These are phyloP conservation scores for Colletotrichum phormii DNA, from an alignment of 2,329 filamentous ascomycete species.

Conservation along the genomic window DNA sequence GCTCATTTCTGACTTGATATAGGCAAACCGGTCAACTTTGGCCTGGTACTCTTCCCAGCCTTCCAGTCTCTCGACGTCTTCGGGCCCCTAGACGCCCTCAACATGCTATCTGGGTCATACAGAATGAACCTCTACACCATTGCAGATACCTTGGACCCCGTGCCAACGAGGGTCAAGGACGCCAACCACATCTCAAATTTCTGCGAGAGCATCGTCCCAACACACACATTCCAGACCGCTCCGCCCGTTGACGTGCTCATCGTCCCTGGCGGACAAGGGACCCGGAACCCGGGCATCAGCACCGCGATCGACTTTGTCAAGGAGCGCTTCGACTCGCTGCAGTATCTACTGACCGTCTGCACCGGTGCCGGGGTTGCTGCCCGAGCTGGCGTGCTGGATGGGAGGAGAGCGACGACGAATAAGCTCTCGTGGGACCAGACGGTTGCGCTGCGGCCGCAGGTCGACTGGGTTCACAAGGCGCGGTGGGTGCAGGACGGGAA, in stretches of 20 bases:
- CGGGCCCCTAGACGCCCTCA: conserved; percentile 50
- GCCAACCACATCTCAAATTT: conserved; percentile 18
- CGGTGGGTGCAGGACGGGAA: conserved; percentile 70
- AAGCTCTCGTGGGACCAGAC: conserved; percentile 60
- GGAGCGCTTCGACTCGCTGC: conserved; percentile 50
- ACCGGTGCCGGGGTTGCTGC: conserved; percentile 66
- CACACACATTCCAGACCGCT: conserved; percentile 55
- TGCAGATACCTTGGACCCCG: conserved; percentile 34
- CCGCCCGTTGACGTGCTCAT: conserved; percentile 65
- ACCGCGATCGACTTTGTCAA: conserved; percentile 54
- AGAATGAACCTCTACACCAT: conserved; percentile 37
- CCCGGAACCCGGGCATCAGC: conserved; percentile 42
- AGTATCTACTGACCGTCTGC: conserved; percentile 67
- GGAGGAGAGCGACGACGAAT: conserved; percentile 67
- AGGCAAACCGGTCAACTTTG: conserved; percentile 41
- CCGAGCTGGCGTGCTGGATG: conserved; percentile 63
- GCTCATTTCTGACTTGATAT: background rate
- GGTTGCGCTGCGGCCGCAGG: conserved; percentile 51
- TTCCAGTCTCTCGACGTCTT: conserved; percentile 53
- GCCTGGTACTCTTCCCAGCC: conserved; percentile 48
- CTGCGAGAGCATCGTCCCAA: conserved; percentile 39
- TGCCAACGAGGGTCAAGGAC: conserved; percentile 24
- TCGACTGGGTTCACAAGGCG: conserved; percentile 64
- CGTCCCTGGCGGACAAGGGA: conserved; percentile 65
- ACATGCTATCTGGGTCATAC: conserved; percentile 39